Evolutionary conservation across 108 stramenopile genomes (phyloP), one percentile per base, ranked within the genome.

Genomic region (Bacterosira constricta): DNA sequence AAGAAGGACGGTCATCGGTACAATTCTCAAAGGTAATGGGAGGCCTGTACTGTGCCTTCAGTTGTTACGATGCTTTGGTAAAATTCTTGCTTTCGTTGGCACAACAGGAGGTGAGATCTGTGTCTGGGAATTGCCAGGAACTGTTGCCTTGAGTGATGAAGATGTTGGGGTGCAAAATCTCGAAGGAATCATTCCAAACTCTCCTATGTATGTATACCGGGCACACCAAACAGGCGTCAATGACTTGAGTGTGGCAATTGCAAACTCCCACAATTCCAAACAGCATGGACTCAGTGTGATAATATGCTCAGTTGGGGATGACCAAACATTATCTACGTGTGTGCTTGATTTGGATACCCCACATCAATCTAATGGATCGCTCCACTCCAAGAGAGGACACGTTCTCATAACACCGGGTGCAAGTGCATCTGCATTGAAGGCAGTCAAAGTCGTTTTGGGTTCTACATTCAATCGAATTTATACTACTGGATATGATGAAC

Each of bases 181-280:
- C 34, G 67, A 69, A 17, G 46, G 31, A 23, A 42, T 35, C 12
- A 21, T 79, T 47, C 74, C 70, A 66, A 20, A 4, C 27, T 15
- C 71, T 73, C 62, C 71, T 17, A 10, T 62, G 8, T 46, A 30
- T 52, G 47, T 26, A 30, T 86, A 77, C 42, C 59, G 67, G 20
- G 85, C 72, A 4, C 89, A 93, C 52, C 69, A 83, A 64, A 70
- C 86, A 46, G 91, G 91, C 37, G 79, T 85, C 26, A 93, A 93
- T 65, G 59, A 83, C 29, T 70, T 93, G 7, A 62, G 69, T 65
- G 66, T 65, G 7, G 23, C 55, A n/a, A 13, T 44, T 38, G 42
- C n/a, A 53, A 8, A 39, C 31, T 2, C 32, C 27, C 20, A 35
- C 31, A 57, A 0, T 1, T 2, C 42, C 9, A 18, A 41, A n/a